phyloP scores from a whole-genome alignment of 1,139 yeast genomes.

The Diutina siamensis region DNA sequence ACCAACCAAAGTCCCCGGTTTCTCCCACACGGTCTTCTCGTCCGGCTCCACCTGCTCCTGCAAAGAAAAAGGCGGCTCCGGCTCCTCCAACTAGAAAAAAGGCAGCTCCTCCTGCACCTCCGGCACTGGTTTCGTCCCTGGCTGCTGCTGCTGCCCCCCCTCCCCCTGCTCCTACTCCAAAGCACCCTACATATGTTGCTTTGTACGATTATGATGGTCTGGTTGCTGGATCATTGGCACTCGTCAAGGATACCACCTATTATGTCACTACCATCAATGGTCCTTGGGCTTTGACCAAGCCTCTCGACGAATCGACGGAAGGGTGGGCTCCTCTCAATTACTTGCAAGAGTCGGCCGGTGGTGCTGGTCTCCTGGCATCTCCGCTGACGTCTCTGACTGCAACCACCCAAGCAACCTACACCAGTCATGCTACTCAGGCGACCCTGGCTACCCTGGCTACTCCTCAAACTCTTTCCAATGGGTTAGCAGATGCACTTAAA shows the following conservation, averaged over 20 bases:
- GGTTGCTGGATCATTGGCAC: conserved; percentile 70
- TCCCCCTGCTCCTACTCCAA: conserved; percentile 47
- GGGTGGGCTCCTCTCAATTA: conserved; percentile 98
- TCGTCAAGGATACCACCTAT: conserved; percentile 63
- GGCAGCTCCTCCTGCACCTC: conserved; percentile 39
- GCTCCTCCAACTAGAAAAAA: conserved; percentile 32
- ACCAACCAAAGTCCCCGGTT: conserved; percentile 16
- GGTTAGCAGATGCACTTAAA: conserved; percentile 64
- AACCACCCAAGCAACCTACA: neutral
- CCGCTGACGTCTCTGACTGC: conserved; percentile 15
- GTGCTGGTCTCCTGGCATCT: neutral
- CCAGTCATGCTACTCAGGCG: conserved; percentile 22
- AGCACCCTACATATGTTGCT: conserved; percentile 73
- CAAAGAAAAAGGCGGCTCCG: conserved; percentile 23
- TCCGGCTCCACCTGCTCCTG: conserved; percentile 17
- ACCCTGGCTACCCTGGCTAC: neutral
- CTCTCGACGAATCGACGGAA: conserved; percentile 61
- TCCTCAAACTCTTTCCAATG: conserved; percentile 32
- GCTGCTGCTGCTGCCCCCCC: conserved; percentile 16
- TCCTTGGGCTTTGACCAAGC: conserved; percentile 79
- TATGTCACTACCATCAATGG: conserved; percentile 68
- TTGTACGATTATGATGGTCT: conserved; percentile 85
- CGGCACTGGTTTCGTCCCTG: conserved; percentile 10
- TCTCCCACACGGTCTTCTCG: conserved; percentile 16
- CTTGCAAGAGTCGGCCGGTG: conserved; percentile 35